A percentile compares a stretch with the other conserved stretches of the same genome.
These are phyloP conservation scores for Colletotrichum graminicola DNA, from an alignment of 2,329 filamentous ascomycete species.

Conservation along the genomic window DNA sequence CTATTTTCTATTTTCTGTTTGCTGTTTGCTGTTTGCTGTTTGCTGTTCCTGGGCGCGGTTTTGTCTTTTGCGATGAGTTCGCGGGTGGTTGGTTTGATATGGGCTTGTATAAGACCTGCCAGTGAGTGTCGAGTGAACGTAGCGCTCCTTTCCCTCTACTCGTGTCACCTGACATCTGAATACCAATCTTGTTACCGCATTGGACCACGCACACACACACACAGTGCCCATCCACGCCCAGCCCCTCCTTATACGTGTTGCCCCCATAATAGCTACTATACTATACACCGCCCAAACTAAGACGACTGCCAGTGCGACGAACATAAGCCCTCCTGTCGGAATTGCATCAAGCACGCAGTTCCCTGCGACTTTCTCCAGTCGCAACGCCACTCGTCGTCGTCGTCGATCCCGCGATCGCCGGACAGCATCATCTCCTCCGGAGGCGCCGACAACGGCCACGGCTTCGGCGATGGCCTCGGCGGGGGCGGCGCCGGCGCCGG, in stretches of 20 bases:
- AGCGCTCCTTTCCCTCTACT: not conserved
- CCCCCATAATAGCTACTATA: not conserved
- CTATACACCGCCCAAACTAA: not conserved
- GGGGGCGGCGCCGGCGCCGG: constrained; percentile 37
- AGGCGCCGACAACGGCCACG: constrained; percentile 19
- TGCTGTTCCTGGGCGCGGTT: not conserved
- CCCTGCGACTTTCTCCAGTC: constrained; percentile 46
- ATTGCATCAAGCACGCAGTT: constrained; percentile 48
- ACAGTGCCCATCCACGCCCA: not conserved
- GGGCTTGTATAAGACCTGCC: not conserved
- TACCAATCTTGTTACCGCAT: not conserved
- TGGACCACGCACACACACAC: not conserved
- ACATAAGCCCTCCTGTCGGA: constrained; percentile 46
- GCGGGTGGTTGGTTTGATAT: not conserved
- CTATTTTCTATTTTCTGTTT: not conserved
- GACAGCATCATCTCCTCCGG: constrained; percentile 17
- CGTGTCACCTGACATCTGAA: not conserved
- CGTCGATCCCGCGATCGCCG: constrained; percentile 32
- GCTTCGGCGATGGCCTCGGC: constrained; percentile 13
- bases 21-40: not conserved
- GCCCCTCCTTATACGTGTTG: not conserved
- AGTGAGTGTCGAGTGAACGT: not conserved
- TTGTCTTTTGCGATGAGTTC: not conserved
- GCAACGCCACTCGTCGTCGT: constrained; percentile 34
- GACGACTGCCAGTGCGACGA: constrained; percentile 45